Base-by-base conservation (phyloP, 2,329 filamentous ascomycete species). In the Colletotrichum sidae region DNA sequence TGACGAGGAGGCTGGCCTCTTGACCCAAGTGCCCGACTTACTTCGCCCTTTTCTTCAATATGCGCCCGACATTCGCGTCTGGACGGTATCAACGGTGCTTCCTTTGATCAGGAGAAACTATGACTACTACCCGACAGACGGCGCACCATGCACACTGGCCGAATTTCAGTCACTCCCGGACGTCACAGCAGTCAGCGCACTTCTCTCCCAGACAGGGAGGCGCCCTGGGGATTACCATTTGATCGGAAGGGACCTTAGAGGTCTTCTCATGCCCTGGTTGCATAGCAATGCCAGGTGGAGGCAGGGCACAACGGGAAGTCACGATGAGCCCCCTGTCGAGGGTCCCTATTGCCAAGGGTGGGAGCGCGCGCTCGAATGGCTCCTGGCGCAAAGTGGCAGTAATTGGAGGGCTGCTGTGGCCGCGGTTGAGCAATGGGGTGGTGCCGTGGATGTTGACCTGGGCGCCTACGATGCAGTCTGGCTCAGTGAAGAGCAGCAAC, bases 241-340 rank as follows among this genome's bases (percentile, higher is more conserved):
- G 42, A 73, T 90, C 52, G 88, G 86, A 1, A 85, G 90, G 61
- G 91, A 94, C 72, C 73, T 94, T 60, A 86, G 86, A 67, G 87
- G 89, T 0, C 73, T 94, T 42, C 79, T 94, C 54, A 89, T 88
- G 0, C 92, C 92, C 2, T 95, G 92, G 92, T 80, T 94, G 53
- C 88, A 91, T 71, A 88, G 88, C 50, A 83, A 88, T 55, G 83
- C 78, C 17, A 85, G 89, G 58, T 89, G 90, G 80, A 85, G 57
- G 33, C 39, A 25, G 6, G 2, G 34, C 2, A 60, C 47, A n/a
- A 35, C 51, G 13, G 13, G 44, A 6, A n/a, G 12, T 33, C 70
- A 70, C 13, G 70, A 74, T 7, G 54, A 60, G 11, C 35, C 44
- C n/a, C 37, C 49, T 3, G 54, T 10, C 10, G 60, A 72, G 8